Evolutionary conservation across 148 eudicot species (phyloP), one percentile per base, ranked within the genome.

Genomic region (Salicornia ramosissima): DNA sequence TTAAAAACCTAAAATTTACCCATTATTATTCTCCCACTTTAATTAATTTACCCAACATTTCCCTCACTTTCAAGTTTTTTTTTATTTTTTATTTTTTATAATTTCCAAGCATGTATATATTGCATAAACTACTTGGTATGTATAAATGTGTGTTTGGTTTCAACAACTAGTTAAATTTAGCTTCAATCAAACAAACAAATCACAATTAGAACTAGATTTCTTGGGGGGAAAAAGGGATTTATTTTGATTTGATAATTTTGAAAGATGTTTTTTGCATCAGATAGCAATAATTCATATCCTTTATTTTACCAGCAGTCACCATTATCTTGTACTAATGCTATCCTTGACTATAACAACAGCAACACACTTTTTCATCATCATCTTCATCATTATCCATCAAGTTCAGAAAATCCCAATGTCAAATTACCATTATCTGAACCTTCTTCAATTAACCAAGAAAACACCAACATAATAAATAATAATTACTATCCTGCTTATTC

Each of bases 211-310:
- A 49, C 16, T 2, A 49, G n/a, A n/a, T n/a, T n/a, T n/a, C n/a
- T n/a, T n/a, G n/a, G n/a, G n/a, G n/a, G n/a, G n/a, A 49, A 49
- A 19, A 54, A 54, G 24, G 24, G 30, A 1, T 25, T 25, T 25
- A 2, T 22, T 10, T n/a, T 6, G 28, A 7, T 8, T 59, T 36
- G 21, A 19, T 19, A 3, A 19, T 36, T 36, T n/a, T n/a, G n/a
- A 42, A 58, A 66, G 15, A 78, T 78, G 80, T 78, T 72, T 16
- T 78, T 68, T 16, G 40, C 69, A 30, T 54, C 43, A 62, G 39
- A 72, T 30, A 73, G 62, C 34, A 61, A 62, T 14, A 61, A 62
- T 14, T 33, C 58, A 22, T 77, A 51, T 55, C 80, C 77, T 62
- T 16, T 68, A 0, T 78, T 30, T 64, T 68, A 62, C 64, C 19